Evolutionary conservation across 2,329 filamentous ascomycete species (phyloP).

Genomic region (Penicillium digitatum): DNA sequence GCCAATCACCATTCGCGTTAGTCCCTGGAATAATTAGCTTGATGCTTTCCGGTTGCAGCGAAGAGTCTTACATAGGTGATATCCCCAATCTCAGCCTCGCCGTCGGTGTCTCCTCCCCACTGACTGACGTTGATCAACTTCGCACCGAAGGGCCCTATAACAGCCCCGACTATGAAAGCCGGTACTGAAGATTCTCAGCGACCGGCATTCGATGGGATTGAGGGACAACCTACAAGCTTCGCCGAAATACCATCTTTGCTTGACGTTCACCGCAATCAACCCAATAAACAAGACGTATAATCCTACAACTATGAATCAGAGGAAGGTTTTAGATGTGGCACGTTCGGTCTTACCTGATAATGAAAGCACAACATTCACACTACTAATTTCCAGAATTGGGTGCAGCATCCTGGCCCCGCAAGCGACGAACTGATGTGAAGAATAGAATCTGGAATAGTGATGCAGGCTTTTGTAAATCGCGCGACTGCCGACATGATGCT

Average conservation of each 20-base stretch:
- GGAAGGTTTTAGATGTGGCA: too few species aligned
- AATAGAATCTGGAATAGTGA: neutral
- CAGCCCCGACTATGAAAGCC: constrained; percentile 52
- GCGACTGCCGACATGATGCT: neutral
- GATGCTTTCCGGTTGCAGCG: neutral
- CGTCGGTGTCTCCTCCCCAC: constrained; percentile 36
- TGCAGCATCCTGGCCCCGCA: constrained; percentile 29
- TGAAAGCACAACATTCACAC: constrained; percentile 34
- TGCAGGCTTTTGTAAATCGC: neutral
- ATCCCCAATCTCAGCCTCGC: constrained; percentile 40
- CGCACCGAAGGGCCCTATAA: constrained; percentile 53
- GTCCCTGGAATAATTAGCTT: constrained; percentile 32
- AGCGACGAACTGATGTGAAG: neutral
- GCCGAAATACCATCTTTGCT: constrained; percentile 40
- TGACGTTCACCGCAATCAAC: constrained; percentile 36
- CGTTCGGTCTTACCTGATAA: constrained; percentile 28
- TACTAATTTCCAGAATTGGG: constrained; percentile 35
- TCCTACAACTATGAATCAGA: constrained; percentile 23
- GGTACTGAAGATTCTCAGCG: constrained; percentile 44
- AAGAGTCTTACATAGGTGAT: constrained; percentile 40
- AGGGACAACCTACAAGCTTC: constrained; percentile 34
- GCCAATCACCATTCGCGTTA: constrained; percentile 59
- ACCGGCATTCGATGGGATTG: neutral
- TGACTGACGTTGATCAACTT: constrained; percentile 49
- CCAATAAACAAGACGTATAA: constrained; percentile 34